Evolutionary conservation across 2,329 filamentous ascomycete genomes (phyloP).

Genomic region (Xylaria sp.): DNA sequence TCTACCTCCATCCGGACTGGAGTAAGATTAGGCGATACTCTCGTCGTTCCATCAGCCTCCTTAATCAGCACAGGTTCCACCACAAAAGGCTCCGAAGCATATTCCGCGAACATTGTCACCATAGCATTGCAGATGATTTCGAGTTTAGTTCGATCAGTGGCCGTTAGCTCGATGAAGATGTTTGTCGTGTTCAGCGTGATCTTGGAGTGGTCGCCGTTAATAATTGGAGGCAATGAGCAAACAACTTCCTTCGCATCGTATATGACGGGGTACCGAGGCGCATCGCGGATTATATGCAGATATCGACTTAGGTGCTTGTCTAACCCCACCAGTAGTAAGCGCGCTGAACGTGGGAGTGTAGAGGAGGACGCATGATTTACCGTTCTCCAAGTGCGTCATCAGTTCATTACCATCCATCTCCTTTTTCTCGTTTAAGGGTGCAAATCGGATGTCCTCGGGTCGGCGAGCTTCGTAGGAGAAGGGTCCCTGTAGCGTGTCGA

Average conservation of each 20-base stretch:
- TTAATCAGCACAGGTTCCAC: conserved; percentile 94
- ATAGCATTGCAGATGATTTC: conserved; percentile 96
- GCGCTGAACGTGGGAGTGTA: neutral
- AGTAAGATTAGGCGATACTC: conserved; percentile 83
- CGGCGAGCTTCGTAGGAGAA: conserved; percentile 95
- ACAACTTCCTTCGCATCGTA: conserved; percentile 88
- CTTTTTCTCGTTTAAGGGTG: conserved; percentile 89
- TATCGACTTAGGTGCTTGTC: conserved; percentile 92
- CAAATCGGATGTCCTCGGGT: conserved; percentile 92
- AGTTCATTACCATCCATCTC: conserved; percentile 87
- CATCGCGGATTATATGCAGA: conserved; percentile 93
- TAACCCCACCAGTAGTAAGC: conserved; percentile 37
- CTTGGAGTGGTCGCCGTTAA: conserved; percentile 97
- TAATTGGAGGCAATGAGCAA: conserved; percentile 95
- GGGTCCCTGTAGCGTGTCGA: conserved; percentile 91
- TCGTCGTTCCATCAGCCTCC: conserved; percentile 85
- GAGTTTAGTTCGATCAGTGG: conserved; percentile 94
- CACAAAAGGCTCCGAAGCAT: conserved; percentile 88
- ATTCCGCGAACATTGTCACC: conserved; percentile 95
- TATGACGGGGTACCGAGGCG: conserved; percentile 94
- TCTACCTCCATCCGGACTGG: conserved; percentile 83
- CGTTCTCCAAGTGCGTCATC: conserved; percentile 92
- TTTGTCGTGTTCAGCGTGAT: conserved; percentile 92
- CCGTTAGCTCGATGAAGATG: conserved; percentile 96
- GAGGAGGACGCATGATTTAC: conserved; percentile 15